Conservation (phyloP, 129 eudicot genomes). For the Kitagawia praeruptora region DNA sequence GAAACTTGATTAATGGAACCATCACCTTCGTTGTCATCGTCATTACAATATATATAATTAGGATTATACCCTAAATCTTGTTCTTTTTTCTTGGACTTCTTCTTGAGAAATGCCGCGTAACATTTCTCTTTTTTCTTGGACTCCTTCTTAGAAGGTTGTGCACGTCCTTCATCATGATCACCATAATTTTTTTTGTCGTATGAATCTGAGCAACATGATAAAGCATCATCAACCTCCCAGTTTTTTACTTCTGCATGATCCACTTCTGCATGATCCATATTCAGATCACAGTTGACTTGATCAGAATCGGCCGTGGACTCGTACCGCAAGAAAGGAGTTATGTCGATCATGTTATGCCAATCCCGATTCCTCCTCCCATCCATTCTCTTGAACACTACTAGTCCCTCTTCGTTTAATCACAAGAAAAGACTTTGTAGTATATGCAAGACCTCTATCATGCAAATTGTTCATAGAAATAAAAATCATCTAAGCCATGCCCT, state of each 20-base stretch:
- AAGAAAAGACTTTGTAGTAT: not conserved
- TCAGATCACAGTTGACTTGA: constrained; percentile 15
- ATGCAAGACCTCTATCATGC: not conserved
- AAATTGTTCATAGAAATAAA: not conserved
- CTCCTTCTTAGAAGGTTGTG: not conserved
- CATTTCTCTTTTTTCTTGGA: not conserved
- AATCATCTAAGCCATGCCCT: not conserved
- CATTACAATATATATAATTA: not conserved
- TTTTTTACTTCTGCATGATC: not conserved
- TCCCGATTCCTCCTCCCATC: constrained; percentile 9
- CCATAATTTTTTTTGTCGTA: not conserved
- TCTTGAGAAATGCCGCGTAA: not conserved
- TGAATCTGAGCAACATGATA: constrained; percentile 14
- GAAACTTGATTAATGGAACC: constrained; percentile 4
- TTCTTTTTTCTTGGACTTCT: constrained; percentile 1
- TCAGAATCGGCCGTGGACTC: constrained; percentile 33
- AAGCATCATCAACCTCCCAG: constrained; percentile 24
- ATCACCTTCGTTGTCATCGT: constrained; percentile 1
- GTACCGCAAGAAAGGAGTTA: constrained; percentile 25
- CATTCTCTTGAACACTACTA: constrained; percentile 1
- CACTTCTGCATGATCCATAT: constrained; percentile 5
- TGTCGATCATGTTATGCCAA: constrained; percentile 15
- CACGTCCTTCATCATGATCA: constrained; percentile 14
- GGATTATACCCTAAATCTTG: not conserved
- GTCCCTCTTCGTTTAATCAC: too few species aligned